These are phyloP conservation scores for Ophiostoma ips DNA, from an alignment of 2,329 filamentous ascomycete species.

Conservation along the genomic window DNA sequence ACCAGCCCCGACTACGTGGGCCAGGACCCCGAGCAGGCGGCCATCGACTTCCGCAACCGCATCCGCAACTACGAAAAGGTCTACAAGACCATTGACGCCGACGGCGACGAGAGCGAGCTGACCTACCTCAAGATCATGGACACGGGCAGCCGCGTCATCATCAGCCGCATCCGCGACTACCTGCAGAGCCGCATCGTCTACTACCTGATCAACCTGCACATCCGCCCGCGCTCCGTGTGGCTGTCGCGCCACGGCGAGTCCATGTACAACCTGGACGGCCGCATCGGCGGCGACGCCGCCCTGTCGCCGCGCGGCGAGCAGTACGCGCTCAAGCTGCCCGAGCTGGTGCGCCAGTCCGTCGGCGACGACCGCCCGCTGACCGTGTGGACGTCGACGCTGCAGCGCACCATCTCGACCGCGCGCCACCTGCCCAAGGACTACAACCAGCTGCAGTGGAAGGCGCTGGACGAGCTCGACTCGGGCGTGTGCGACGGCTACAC, in stretches of 20 bases:
- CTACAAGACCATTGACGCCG: slow-evolving; percentile 81
- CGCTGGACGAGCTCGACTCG: slow-evolving; percentile 89
- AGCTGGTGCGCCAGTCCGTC: slow-evolving; percentile 72
- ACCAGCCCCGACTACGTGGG: slow-evolving; percentile 90
- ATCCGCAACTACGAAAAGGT: slow-evolving; percentile 97
- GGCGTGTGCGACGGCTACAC: slow-evolving; percentile 95
- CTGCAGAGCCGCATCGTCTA: slow-evolving; percentile 93
- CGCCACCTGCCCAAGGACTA: slow-evolving; percentile 68
- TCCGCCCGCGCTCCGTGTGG: slow-evolving; percentile 93
- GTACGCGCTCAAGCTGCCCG: slow-evolving; percentile 75
- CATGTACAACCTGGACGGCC: slow-evolving; percentile 74
- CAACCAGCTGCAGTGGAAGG: slow-evolving; percentile 97
- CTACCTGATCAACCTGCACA: slow-evolving; percentile 97
- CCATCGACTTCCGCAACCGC: slow-evolving; percentile 80
- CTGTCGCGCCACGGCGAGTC: slow-evolving; percentile 95
- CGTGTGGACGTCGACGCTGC: slow-evolving; percentile 50
- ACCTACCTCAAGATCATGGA: slow-evolving; percentile 98
- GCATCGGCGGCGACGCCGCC: slow-evolving; percentile 84
- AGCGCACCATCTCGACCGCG: slow-evolving; percentile 82
- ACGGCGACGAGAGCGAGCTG: slow-evolving; percentile 64
- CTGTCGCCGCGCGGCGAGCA: slow-evolving; percentile 75
- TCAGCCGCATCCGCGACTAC: slow-evolving; percentile 95
- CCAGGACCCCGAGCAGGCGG: slow-evolving; percentile 84
- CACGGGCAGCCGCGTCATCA: slow-evolving; percentile 89
- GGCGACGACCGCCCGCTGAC: slow-evolving; percentile 50